A percentile compares a stretch with the other conserved stretches of the same genome.
phyloP scores from a whole-genome alignment of 495 filamentous ascomycete genomes.

The Podospora sp. region DNA sequence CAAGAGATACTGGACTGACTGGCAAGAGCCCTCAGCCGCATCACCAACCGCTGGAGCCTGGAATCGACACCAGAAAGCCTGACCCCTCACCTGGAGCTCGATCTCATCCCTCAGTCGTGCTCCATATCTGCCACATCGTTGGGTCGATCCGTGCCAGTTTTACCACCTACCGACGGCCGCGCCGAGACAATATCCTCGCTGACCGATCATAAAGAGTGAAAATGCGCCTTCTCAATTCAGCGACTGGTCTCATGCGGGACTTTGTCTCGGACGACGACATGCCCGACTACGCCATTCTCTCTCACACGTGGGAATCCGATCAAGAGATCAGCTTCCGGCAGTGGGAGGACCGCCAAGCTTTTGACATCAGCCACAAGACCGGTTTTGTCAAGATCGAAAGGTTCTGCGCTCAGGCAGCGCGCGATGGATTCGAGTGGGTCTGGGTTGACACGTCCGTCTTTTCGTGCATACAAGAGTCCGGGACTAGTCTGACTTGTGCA shows the following conservation, averaged over 20 bases:
- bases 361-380: neutral
- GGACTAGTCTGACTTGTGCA: neutral
- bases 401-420: conserved; percentile 21
- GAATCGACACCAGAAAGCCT: no score
- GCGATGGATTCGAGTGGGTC: conserved; percentile 26
- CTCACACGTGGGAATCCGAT: conserved; percentile 37
- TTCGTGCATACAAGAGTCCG: no score
- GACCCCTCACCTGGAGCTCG: no score
- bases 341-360: conserved; percentile 21
- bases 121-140: no score
- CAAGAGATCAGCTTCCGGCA: conserved; percentile 32
- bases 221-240: conserved; percentile 2
- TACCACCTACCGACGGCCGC: no score
- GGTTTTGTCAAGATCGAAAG: conserved; percentile 33
- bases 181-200: neutral
- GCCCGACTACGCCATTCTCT: conserved; percentile 35
- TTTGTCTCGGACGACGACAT: conserved; percentile 11
- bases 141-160: no score
- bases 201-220: neutral
- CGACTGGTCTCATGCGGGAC: conserved; percentile 2
- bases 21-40: no score
- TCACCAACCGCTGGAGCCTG: no score
- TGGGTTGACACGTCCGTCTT: conserved; percentile 39
- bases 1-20: no score
- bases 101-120: no score